Evolutionary conservation across 2,329 filamentous ascomycete species (phyloP), one percentile per base, ranked within the genome.

Genomic region (Arthrinium phaeospermum): DNA sequence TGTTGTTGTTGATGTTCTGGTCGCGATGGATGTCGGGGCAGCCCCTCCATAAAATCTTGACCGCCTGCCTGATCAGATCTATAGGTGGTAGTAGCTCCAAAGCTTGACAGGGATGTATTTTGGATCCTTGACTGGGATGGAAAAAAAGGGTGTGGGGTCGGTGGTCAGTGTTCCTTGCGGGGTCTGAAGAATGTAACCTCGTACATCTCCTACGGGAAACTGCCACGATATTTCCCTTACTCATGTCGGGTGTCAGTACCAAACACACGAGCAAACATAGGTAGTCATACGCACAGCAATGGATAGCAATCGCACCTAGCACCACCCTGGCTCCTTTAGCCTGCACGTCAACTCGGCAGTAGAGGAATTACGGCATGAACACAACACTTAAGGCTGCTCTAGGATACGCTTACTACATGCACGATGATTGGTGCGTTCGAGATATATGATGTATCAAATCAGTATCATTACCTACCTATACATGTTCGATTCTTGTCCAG

Each of bases 321-420:
- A 64, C 30, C 12, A 41, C 57, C 57, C 57, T 41, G 57, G 8
- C 34, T 64, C 34, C 57, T 34, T 41, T 64, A 64, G 57, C 22
- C 57, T 64, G 57, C 57, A 64, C 57, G 57, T 64, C 57, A 64
- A 64, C 41, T 41, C 57, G 30, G 57, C 57, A 64, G 57, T 64
- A n/a, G 57, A 37, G 6, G 57, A 19, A 22, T 5, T 64, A 41
- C 57, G 57, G 10, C 57, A n/a, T 64, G 30, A 37, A 64, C 30
- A n/a, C 30, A 7, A 64, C 22, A 37, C 19, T 41, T 13, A 12
- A n/a, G 8, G 34, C 34, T 34, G 14, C 27, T 6, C 27, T 34
- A 57, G 51, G 2, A 57, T 57, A 34, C 27, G 57, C 57, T 64
- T 64, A 64, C 34, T 41, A n/a, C 41, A 14, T 41, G 19, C 57